A percentile compares a stretch with the other conserved stretches of the same genome.
Conservation (phyloP, 257 asterid genomes). For the Solanum bulbocastanum region DNA sequence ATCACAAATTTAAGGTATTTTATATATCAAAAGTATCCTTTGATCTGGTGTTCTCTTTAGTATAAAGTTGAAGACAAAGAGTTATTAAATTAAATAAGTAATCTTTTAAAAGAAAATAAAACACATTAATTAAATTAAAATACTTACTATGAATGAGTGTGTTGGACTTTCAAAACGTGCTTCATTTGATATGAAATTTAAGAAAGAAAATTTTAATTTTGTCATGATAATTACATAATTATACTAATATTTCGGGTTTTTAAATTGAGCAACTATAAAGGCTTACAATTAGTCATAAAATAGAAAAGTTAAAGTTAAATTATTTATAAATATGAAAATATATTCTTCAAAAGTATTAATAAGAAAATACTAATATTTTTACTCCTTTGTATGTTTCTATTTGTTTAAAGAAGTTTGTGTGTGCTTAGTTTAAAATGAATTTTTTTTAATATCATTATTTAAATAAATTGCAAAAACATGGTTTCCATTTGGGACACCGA, state of each 20-base stretch:
- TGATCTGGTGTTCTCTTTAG: not conserved
- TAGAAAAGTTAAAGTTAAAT: not conserved
- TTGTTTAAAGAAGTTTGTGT: not conserved
- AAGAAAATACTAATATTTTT: too few relatives aligned
- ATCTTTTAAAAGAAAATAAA: too few relatives aligned
- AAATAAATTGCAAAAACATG: not conserved
- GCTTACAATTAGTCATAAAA: not conserved
- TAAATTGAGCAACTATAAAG: not conserved
- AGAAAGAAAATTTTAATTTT: not conserved
- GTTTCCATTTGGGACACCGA: not conserved
- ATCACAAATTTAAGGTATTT: too few relatives aligned
- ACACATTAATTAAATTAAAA: too few relatives aligned
- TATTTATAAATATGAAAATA: too few relatives aligned
- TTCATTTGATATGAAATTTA: too few relatives aligned
- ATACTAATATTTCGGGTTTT: not conserved
- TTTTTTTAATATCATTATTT: not conserved
- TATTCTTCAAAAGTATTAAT: not conserved
- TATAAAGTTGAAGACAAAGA: not conserved
- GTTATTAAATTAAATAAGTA: not conserved
- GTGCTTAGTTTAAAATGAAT: not conserved
- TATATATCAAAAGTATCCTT: too few relatives aligned
- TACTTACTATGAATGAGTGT: not conserved
- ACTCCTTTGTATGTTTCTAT: not conserved
- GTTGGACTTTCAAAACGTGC: not conserved
- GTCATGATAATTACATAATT: not conserved